Evolutionary conservation across 2,329 filamentous ascomycete species (phyloP).

Genomic region (Pseudogymnoascus verrucosus): DNA sequence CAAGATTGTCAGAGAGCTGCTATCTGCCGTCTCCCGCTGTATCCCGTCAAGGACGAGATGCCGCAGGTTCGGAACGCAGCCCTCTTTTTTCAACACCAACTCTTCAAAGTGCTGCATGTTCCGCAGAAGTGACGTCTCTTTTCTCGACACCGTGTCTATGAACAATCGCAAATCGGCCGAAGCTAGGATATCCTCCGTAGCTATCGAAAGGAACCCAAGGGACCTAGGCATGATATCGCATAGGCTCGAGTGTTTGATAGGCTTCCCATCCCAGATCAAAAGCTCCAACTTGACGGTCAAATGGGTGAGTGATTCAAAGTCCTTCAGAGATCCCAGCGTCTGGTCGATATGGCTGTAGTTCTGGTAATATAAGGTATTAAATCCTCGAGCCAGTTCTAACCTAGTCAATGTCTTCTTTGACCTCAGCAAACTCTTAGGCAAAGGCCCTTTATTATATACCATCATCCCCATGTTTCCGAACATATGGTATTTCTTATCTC

Average conservation of each 20-base stretch:
- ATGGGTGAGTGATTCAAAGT: not conserved
- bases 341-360: not conserved
- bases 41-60: not conserved
- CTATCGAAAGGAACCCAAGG: not conserved
- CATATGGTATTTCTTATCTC: not conserved
- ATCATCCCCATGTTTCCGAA: not conserved
- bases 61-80: not conserved
- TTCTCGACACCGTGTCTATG: not conserved
- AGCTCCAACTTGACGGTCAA: not conserved
- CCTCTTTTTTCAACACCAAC: not conserved
- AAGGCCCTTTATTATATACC: not conserved
- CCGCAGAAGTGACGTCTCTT: not conserved
- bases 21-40: not conserved
- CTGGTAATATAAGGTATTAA: not conserved
- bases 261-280: not conserved
- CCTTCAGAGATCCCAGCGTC: not conserved
- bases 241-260: not conserved
- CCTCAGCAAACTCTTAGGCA: not conserved
- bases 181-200: not conserved
- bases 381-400: not conserved
- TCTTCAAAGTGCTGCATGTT: not conserved
- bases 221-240: not conserved
- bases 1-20: not conserved
- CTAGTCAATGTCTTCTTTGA: not conserved
- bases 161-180: not conserved